Evolutionary conservation across 2,329 filamentous ascomycete species (phyloP).

Genomic region (Fusarium aywerte): DNA sequence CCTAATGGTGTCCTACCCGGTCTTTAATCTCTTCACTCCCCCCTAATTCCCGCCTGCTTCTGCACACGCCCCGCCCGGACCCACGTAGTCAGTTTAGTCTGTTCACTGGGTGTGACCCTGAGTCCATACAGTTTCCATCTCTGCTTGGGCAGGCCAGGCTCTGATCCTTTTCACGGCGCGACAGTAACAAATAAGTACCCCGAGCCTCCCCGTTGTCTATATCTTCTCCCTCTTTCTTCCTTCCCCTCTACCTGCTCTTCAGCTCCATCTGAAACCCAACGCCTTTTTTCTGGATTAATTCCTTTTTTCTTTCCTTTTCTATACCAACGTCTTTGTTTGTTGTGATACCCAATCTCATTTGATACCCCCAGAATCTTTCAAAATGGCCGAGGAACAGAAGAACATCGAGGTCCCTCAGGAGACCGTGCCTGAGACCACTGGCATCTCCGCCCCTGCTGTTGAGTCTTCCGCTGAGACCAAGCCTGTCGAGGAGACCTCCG

Average conservation of each 20-base stretch:
- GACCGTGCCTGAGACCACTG: constrained; percentile 55
- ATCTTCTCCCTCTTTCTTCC: constrained; percentile 47
- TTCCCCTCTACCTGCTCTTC: constrained; percentile 50
- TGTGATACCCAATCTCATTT: constrained; percentile 63
- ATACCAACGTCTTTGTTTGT: constrained; percentile 58
- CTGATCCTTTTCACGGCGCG: constrained; percentile 24
- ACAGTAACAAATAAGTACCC: constrained; percentile 56
- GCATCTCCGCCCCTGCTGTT: constrained; percentile 49
- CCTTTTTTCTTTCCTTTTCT: constrained; percentile 53
- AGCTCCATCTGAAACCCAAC: constrained; percentile 48
- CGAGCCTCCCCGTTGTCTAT: constrained; percentile 49
- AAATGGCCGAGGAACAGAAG: constrained; percentile 81
- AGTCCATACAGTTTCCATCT: not conserved
- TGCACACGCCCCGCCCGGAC: constrained; percentile 34
- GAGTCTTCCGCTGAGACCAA: constrained; percentile 52
- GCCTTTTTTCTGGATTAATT: constrained; percentile 51
- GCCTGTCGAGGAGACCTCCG: constrained; percentile 52
- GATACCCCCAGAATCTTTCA: constrained; percentile 58
- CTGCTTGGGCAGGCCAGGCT: not conserved
- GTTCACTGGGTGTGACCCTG: constrained; percentile 26
- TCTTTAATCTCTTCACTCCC: constrained; percentile 37
- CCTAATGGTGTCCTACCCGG: constrained; percentile 8
- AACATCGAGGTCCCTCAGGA: constrained; percentile 69
- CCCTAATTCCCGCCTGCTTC: constrained; percentile 34
- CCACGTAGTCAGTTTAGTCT: constrained; percentile 26